Conservation (phyloP, 2,329 filamentous ascomycete species). For the Pseudogymnoascus sp. region DNA sequence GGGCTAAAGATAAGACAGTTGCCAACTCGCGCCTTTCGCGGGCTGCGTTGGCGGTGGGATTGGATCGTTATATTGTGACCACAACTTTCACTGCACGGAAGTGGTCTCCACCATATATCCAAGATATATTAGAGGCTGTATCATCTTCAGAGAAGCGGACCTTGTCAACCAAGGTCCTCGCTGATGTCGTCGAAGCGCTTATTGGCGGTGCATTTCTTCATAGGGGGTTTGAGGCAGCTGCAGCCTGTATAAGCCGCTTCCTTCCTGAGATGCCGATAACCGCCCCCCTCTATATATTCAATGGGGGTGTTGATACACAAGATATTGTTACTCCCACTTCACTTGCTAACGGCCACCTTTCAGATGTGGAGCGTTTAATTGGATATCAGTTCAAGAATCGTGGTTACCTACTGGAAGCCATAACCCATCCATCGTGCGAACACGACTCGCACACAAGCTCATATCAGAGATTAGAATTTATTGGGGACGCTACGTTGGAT, state of each 20-base stretch:
- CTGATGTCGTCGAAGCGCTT: constrained; percentile 79
- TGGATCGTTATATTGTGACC: constrained; percentile 66
- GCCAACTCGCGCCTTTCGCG: constrained; percentile 65
- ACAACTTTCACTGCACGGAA: constrained; percentile 57
- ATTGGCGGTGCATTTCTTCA: constrained; percentile 68
- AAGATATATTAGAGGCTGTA: constrained; percentile 30
- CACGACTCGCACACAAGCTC: constrained; percentile 38
- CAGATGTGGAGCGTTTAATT: constrained; percentile 52
- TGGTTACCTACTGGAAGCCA: constrained; percentile 62
- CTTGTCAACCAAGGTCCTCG: constrained; percentile 69
- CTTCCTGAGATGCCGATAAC: constrained; percentile 41
- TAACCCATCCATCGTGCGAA: constrained; percentile 63
- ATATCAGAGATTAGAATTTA: constrained; percentile 72
- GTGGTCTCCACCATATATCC: constrained; percentile 61
- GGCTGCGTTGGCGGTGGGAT: constrained; percentile 51
- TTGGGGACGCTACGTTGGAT: constrained; percentile 82
- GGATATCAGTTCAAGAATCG: constrained; percentile 64
- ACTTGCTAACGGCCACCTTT: background rate
- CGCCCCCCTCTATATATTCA: background rate
- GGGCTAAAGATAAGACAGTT: constrained; percentile 59
- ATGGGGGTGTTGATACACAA: background rate
- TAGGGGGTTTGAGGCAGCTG: constrained; percentile 55
- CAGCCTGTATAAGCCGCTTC: constrained; percentile 57
- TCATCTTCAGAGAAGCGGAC: constrained; percentile 26
- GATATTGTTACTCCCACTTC: background rate